A percentile compares a stretch with the other conserved stretches of the same genome.
Conservation (phyloP, 75 land plant genomes). For the Sequoia sempervirens region DNA sequence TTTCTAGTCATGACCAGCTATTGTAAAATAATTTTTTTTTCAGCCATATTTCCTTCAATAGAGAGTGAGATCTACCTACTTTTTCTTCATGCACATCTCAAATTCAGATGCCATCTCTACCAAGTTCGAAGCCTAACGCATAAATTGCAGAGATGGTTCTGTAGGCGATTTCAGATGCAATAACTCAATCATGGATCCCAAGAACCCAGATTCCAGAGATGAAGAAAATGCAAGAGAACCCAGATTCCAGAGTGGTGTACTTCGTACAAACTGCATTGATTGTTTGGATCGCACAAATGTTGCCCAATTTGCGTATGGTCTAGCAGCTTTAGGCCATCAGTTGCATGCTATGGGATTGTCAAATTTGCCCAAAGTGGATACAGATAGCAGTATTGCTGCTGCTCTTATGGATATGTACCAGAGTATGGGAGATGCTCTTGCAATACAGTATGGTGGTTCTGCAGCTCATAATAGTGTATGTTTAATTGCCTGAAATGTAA, state of each 20-base stretch:
- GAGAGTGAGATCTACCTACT: not conserved
- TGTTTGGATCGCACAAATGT: slow-evolving; percentile 98
- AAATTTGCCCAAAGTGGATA: slow-evolving; percentile 71
- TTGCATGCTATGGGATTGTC: slow-evolving; percentile 82
- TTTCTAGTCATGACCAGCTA: not conserved
- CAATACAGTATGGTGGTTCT: slow-evolving; percentile 98
- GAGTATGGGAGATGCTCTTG: slow-evolving; percentile 96
- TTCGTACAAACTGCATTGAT: slow-evolving; percentile 96
- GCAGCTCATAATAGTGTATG: slow-evolving; percentile 90
- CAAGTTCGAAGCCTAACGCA: not conserved
- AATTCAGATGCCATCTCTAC: not conserved
- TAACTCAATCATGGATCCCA: slow-evolving; percentile 5
- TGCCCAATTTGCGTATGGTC: slow-evolving; percentile 97
- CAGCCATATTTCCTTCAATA: not conserved
- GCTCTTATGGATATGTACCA: slow-evolving; percentile 96
- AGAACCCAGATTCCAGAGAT: slow-evolving; percentile 1
- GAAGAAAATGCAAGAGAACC: slow-evolving; percentile 26
- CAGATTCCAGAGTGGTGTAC: slow-evolving; percentile 78
- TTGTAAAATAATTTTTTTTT: not conserved
- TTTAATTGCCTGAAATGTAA: slow-evolving; percentile 8
- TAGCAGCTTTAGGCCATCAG: slow-evolving; percentile 91
- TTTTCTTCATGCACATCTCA: not conserved
- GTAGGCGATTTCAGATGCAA: slow-evolving; percentile 34
- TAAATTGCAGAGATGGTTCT: slow-evolving; percentile 33
- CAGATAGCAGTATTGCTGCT: slow-evolving; percentile 82